Evolutionary conservation across 768 basidiomycete species (phyloP).

Genomic region (Pleurotus djamor): DNA sequence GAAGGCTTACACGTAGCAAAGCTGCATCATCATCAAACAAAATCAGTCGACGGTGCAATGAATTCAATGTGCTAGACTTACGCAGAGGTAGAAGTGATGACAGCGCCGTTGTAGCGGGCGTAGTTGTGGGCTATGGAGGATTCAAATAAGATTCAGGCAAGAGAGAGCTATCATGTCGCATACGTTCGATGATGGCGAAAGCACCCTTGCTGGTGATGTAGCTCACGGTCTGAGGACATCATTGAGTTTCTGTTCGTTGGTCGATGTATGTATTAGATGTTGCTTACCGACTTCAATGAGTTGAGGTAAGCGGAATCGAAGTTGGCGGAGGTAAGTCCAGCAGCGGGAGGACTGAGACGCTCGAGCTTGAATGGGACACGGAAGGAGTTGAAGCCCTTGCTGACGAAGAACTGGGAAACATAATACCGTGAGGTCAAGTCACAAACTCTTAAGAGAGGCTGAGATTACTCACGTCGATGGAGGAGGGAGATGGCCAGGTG

Average conservation of each 20-base stretch:
- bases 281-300: conserved; percentile 41
- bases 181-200: conserved; percentile 55
- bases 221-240: conserved; percentile 41
- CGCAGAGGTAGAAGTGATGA: conserved; percentile 47
- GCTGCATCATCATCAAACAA: conserved; percentile 17
- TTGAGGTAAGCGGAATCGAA: conserved; percentile 52
- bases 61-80: conserved; percentile 23
- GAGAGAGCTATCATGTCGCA: conserved; percentile 9
- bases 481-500: conserved; percentile 47
- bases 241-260: background rate
- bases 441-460: background rate
- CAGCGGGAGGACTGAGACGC: conserved; percentile 49
- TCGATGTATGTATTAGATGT: background rate
- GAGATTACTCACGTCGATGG: conserved; percentile 25
- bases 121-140: conserved; percentile 51
- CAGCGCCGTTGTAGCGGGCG: conserved; percentile 53
- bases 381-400: conserved; percentile 60
- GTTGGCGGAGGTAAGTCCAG: conserved; percentile 46
- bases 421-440: conserved; percentile 19
- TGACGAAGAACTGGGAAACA: conserved; percentile 48
- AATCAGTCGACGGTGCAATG: background rate
- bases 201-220: conserved; percentile 63
- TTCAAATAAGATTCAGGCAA: background rate
- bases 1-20: conserved; percentile 46
- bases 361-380: conserved; percentile 61